Evolutionary conservation across 202 grass and related monocot genomes (phyloP), one percentile per base, ranked within the genome.

Genomic region (Saccharum hybrid): DNA sequence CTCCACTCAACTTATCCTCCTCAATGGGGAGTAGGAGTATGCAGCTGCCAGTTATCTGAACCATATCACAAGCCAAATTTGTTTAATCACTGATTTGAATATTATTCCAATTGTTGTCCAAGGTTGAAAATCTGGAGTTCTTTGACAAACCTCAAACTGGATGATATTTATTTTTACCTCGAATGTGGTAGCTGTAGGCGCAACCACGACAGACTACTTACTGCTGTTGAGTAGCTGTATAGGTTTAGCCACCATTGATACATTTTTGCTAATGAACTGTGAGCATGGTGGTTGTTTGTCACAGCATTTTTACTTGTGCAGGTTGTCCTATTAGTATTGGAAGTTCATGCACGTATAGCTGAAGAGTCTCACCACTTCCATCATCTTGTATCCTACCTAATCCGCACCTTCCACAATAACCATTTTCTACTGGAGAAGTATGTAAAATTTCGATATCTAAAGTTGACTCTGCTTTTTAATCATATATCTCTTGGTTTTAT

Each of bases 321-420:
- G 97, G 97, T 99, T 54, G 91, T 99, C 41, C 87, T 96, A 43
- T 88, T 94, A 86, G 97, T 94, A 80, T 86, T 99, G 86, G 93
- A 96, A 88, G 93, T 99, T 78, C 93, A 99, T 88, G 89, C 97
- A 49, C 70, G 90, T 67, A 95, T 99, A 83, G 93, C 97, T 83
- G 75, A 89, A 94, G 93, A 96, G 73, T 28, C 75, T 88, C 75
- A 88, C 82, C 87, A 99, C 88, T 99, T 99, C 70, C 77, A 76
- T 54, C 81, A 83, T 96, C 91, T 99, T 72, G 80, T 96, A 82
- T 86, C 79, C 16, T 92, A 94, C 79, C 79, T 96, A 79, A 82
- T 96, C 15, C 66, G 21, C 14, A 94, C 91, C 74, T 99, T 99
- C 83, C 91, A 94, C 71, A 73, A 70, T 54, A 86, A 99, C 41